Base-by-base conservation (phyloP, 257 asterid genomes). In the Nicotiana noctiflora region DNA sequence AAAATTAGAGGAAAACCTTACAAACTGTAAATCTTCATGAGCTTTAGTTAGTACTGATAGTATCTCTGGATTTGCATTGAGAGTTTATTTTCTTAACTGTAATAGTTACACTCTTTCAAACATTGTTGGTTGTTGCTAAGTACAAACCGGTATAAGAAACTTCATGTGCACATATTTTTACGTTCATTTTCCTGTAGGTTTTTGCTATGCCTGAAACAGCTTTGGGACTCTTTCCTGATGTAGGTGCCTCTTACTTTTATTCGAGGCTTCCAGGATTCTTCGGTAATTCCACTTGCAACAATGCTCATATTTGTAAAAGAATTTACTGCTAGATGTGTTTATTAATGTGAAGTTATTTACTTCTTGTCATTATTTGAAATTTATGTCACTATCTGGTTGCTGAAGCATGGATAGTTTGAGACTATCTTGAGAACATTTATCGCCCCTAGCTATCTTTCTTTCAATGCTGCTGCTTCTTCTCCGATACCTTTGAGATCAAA, bases 201-300 rank as follows among this genome's bases (percentile, higher is more conserved):
- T 95, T 91, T 84, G 97, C 99, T 23, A 93, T 95, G 99, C 98
- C 98, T 79, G 99, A 95, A 91, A 92, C 99, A 23, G 96, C 94
- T 34, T 84, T 95, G 86, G 99, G 99, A 78, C 98, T 92, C 76
- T 93, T 95, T 87, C 98, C 98, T 17, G 99, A 95, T 81, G 87
- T 92, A 63, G 98, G 98, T 10, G 97, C 99, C 86, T 95, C 98
- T 46, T 95, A 86, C 89, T 95, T 89, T 85, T 86, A 93, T 86
- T 93, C 99, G 63, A 93, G 94, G 80, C 95, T 91, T 75, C 98
- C 98, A 23, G 97, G 97, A 81, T 95, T 90, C 88, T 92, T 92
- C n/a, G 97, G 99, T 95, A 90, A 90, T 49, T 87, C 53, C 66
- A 56, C 13, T 81, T 82, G 55, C 79, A 77, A 53, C 56, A 70